These are phyloP conservation scores for Hyaloscypha finlandica DNA, from an alignment of 495 filamentous ascomycete genomes.

Conservation along the genomic window DNA sequence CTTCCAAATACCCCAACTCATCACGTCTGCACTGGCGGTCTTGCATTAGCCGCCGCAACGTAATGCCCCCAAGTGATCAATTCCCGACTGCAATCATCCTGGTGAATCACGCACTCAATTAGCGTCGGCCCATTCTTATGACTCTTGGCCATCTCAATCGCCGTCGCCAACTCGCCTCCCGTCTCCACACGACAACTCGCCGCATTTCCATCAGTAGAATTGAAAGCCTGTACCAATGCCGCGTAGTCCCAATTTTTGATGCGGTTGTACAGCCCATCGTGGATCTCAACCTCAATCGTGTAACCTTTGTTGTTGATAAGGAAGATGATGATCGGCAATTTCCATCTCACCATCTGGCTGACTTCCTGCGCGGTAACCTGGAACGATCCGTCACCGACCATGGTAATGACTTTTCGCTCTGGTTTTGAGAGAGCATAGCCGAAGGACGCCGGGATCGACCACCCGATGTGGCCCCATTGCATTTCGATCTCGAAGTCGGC, in stretches of 20 bases:
- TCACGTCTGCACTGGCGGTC: constrained; percentile 1
- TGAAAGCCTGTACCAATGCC: constrained; percentile 1
- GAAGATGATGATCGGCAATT: constrained; percentile 33
- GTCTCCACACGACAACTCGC: not conserved
- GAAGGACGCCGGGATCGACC: constrained; percentile 33
- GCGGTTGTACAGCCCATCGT: constrained; percentile 2
- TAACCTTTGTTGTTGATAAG: constrained; percentile 3
- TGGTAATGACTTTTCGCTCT: constrained; percentile 26
- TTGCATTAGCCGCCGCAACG: not conserved
- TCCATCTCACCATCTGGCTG: constrained; percentile 34
- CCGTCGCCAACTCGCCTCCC: not conserved
- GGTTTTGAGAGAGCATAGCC: constrained; percentile 31
- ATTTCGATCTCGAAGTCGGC: constrained; percentile 8
- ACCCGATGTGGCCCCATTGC: constrained; percentile 36
- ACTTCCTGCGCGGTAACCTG: constrained; percentile 38
- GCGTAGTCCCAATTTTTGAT: constrained; percentile 9
- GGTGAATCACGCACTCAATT: constrained; percentile 4
- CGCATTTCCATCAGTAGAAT: constrained; percentile 4
- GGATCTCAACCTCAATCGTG: constrained; percentile 6
- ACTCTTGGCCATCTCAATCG: not conserved
- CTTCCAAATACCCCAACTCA: not conserved
- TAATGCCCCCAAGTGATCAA: constrained; percentile 9
- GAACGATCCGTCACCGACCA: constrained; percentile 36
- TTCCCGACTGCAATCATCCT: constrained; percentile 8
- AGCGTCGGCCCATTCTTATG: not conserved